Conservation (phyloP, 2,329 filamentous ascomycete species). For the Scleromitrula shiraiana region DNA sequence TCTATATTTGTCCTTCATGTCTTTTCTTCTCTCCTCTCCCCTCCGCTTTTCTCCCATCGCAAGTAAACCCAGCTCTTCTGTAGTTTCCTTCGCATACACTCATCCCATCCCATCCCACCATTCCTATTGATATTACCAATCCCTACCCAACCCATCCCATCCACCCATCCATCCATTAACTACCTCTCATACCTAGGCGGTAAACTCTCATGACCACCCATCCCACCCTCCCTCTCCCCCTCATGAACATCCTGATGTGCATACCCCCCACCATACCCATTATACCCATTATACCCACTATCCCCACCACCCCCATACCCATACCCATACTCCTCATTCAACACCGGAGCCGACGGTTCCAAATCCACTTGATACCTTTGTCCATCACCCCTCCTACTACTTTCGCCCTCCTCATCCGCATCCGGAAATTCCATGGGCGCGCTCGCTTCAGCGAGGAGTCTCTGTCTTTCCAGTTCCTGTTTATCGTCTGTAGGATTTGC, state of each 20-base stretch:
- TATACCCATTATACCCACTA: constrained; percentile 47
- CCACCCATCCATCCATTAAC: neutral
- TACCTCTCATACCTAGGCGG: constrained; percentile 26
- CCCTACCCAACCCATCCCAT: too few species aligned
- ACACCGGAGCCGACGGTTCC: constrained; percentile 49
- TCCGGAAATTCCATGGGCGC: constrained; percentile 45
- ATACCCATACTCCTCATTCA: constrained; percentile 49
- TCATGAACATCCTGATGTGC: constrained; percentile 13
- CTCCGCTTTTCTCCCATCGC: neutral
- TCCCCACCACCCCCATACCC: too few species aligned
- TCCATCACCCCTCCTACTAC: constrained; percentile 8
- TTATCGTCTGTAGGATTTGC: constrained; percentile 53
- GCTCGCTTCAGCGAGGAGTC: constrained; percentile 45
- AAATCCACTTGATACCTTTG: constrained; percentile 7
- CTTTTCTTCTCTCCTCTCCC: neutral
- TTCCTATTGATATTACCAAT: neutral
- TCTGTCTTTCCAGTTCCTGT: constrained; percentile 53
- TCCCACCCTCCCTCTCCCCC: too few species aligned
- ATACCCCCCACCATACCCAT: constrained; percentile 35
- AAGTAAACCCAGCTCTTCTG: too few species aligned
- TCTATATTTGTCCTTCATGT: too few species aligned
- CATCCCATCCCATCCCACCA: neutral
- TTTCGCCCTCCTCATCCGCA: constrained; percentile 33
- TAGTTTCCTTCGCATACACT: too few species aligned
- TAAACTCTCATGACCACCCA: constrained; percentile 19